phyloP scores from a whole-genome alignment of 2,329 filamentous ascomycete genomes.

The Zymoseptoria tritici region DNA sequence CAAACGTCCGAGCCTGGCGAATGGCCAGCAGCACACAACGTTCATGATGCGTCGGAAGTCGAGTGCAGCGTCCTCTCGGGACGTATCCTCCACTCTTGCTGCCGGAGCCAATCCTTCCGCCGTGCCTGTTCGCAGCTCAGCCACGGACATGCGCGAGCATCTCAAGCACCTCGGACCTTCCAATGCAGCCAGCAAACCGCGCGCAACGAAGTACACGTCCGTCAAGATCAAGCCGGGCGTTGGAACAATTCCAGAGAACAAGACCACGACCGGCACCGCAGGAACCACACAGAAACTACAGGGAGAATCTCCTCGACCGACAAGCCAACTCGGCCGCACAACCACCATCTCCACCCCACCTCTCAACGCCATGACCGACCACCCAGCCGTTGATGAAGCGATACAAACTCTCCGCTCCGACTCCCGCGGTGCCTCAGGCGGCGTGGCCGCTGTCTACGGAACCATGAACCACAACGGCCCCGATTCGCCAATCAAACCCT shows the following conservation, averaged over 20 bases:
- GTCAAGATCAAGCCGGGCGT: slow-evolving; percentile 59
- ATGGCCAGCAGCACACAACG: slow-evolving; percentile 33
- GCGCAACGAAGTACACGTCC: slow-evolving; percentile 52
- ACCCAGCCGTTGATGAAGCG: slow-evolving; percentile 7
- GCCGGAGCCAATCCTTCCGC: slow-evolving; percentile 9
- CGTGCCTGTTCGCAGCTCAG: slow-evolving; percentile 41
- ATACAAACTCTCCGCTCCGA: slow-evolving; percentile 9
- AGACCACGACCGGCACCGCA: slow-evolving; percentile 15
- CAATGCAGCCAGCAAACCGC: slow-evolving; percentile 54
- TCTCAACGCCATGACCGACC: background rate
- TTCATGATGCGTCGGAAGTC: slow-evolving; percentile 40
- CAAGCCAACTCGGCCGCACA: background rate
- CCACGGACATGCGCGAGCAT: slow-evolving; percentile 51
- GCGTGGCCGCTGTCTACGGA: slow-evolving; percentile 51
- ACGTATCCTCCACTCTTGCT: slow-evolving; percentile 9
- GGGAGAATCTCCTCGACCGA: background rate
- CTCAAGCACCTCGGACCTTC: slow-evolving; percentile 58
- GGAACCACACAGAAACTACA: background rate
- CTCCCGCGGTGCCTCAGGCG: slow-evolving; percentile 52
- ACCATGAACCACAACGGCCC: slow-evolving; percentile 27
- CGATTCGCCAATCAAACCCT: background rate
- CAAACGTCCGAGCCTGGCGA: slow-evolving; percentile 27
- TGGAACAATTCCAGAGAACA: slow-evolving; percentile 36
- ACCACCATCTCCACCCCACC: background rate
- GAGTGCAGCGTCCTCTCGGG: slow-evolving; percentile 31